Conservation (phyloP, 1,139 yeast genomes). For the Pichia cactophila region DNA sequence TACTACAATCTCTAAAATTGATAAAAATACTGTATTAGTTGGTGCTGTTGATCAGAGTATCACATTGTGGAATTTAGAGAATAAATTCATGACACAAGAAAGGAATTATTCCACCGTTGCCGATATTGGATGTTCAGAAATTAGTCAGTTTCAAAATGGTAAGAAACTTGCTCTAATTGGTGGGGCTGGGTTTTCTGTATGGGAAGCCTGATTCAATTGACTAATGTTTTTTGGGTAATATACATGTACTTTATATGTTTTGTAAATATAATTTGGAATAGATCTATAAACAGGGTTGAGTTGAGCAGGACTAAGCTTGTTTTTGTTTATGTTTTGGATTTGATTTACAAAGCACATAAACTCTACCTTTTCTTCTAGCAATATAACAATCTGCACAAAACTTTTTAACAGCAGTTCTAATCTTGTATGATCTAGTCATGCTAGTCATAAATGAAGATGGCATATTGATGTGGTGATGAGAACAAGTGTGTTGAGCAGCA, state of each 20-base stretch:
- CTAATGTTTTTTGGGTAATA: neutral
- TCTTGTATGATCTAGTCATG: slow-evolving; percentile 51
- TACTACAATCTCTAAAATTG: slow-evolving; percentile 47
- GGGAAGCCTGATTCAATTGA: slow-evolving; percentile 28
- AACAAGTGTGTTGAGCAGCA: slow-evolving; percentile 8
- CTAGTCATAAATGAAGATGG: slow-evolving; percentile 13
- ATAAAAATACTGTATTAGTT: slow-evolving; percentile 33
- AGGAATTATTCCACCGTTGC: slow-evolving; percentile 72
- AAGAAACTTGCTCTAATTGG: slow-evolving; percentile 42
- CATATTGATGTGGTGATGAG: slow-evolving; percentile 10
- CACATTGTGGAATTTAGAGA: slow-evolving; percentile 49
- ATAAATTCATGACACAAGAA: slow-evolving; percentile 33
- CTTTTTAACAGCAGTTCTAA: slow-evolving; percentile 80
- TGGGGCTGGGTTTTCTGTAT: slow-evolving; percentile 64
- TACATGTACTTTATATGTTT: neutral
- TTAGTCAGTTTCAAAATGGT: slow-evolving; percentile 27
- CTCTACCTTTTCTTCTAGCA: slow-evolving; percentile 91
- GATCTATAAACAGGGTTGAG: neutral
- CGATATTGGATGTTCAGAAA: slow-evolving; percentile 73
- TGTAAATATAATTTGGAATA: neutral
- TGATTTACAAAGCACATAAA: slow-evolving; percentile 85
- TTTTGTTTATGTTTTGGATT: slow-evolving; percentile 95
- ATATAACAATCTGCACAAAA: slow-evolving; percentile 87
- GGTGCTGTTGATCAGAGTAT: slow-evolving; percentile 77
- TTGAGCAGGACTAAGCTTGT: slow-evolving; percentile 52